Conservation (phyloP, 1,139 yeast species). For the Scheffersomyces illinoinensis region DNA sequence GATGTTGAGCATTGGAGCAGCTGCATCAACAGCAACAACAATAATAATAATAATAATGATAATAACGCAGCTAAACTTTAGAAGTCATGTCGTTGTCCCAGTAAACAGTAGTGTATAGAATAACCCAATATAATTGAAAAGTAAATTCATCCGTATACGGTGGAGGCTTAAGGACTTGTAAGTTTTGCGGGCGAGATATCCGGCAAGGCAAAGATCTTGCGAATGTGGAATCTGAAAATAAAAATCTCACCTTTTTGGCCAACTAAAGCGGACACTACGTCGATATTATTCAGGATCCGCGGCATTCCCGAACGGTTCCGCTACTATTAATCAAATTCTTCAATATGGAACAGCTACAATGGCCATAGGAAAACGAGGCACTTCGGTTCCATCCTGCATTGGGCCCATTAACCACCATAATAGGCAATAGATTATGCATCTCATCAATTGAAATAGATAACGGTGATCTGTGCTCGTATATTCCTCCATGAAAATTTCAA, state of each 20-base stretch:
- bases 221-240: background rate
- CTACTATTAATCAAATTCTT: background rate
- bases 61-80: no score
- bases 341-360: background rate
- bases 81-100: no score
- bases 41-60: no score
- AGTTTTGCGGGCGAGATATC: no score
- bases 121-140: background rate
- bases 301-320: background rate
- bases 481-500: background rate
- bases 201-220: no score
- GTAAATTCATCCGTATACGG: background rate
- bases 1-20: background rate
- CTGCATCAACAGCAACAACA: no score
- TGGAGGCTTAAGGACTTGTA: no score
- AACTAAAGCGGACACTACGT: background rate
- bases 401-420: background rate
- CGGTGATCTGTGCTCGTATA: background rate
- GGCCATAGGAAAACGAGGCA: background rate
- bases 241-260: background rate
- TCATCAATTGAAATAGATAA: background rate
- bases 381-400: background rate
- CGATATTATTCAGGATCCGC: background rate
- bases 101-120: no score
- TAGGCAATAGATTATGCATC: background rate